phyloP scores from a whole-genome alignment of 2,329 filamentous ascomycete genomes.

The Cucurbitaria berberidis region DNA sequence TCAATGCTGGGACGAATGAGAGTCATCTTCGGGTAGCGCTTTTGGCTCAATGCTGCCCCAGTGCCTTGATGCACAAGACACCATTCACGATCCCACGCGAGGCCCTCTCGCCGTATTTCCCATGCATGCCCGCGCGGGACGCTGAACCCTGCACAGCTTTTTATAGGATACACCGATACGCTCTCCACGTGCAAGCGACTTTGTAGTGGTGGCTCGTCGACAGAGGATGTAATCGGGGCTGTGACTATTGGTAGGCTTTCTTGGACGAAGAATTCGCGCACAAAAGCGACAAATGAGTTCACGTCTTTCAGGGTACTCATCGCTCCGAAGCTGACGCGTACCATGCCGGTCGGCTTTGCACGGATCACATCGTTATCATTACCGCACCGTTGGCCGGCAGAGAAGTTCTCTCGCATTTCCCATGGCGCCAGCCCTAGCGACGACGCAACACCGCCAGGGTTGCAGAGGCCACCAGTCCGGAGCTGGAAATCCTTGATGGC shows the following conservation, averaged over 20 bases:
- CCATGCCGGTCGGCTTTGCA: constrained; percentile 85
- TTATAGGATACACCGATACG: constrained; percentile 81
- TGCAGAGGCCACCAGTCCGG: constrained; percentile 88
- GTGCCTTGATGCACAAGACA: constrained; percentile 89
- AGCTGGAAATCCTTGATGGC: constrained; percentile 80
- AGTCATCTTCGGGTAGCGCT: constrained; percentile 86
- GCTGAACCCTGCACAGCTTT: constrained; percentile 83
- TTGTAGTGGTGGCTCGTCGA: constrained; percentile 34
- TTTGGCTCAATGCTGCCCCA: constrained; percentile 84
- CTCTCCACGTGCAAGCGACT: constrained; percentile 54
- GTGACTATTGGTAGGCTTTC: constrained; percentile 12
- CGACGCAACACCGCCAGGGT: constrained; percentile 82
- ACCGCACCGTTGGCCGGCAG: constrained; percentile 82
- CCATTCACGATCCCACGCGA: constrained; percentile 97
- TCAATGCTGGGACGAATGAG: constrained; percentile 78
- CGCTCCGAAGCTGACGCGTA: constrained; percentile 84
- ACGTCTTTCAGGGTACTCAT: constrained; percentile 86
- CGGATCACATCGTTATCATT: constrained; percentile 79
- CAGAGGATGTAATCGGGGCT: constrained; percentile 28
- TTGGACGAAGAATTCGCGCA: constrained; percentile 58
- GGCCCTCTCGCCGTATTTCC: constrained; percentile 80
- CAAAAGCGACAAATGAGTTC: constrained; percentile 71
- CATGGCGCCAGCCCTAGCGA: constrained; percentile 75
- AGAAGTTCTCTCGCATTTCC: constrained; percentile 86
- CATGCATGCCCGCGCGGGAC: constrained; percentile 70